Evolutionary conservation across 2,329 filamentous ascomycete species (phyloP), one percentile per base, ranked within the genome.

Genomic region (Cercospora sojina): DNA sequence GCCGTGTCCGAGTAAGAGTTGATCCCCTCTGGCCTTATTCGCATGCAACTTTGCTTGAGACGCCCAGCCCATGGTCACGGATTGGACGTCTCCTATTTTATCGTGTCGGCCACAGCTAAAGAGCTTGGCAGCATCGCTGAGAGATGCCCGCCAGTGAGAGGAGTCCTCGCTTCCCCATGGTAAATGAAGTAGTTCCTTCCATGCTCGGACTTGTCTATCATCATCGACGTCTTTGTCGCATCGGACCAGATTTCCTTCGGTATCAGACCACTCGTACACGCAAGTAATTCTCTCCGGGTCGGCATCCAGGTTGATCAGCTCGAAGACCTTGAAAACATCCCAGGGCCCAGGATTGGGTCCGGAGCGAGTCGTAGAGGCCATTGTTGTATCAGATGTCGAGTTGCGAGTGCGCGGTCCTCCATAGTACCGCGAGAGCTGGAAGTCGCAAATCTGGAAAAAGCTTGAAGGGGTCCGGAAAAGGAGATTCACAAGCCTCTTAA

Each of bases 41-140:
- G 60, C 53, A 35, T 56, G 49, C 23, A 63, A 12, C 51, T 32
- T 55, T 6, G 60, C 60, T 8, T 38, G 23, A 4, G 60, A 55
- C 20, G 60, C 60, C 60, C 60, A 63, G 20, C 47, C 60, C 60
- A 63, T 63, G 7, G 60, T 57, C 3, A 63, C 60, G 20, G 47
- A 27, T 10, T 63, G 29, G 3, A 63, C 31, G 12, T 63, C 47
- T 16, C 41, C 20, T 1, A 12, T 20, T 20, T 25, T 41, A 13
- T 20, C 35, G 53, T 63, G 60, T 29, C 32, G 29, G 5, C 49
- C 49, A 43, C 60, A 63, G 25, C 60, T 63, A 31, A 63, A 41
- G 10, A 63, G 60, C n/a, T 16, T 55, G 29, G 51, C 60, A 27
- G 60, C 29, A 56, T 27, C 60, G 13, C 23, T 12, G 7, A 63